Conservation (phyloP, 2,329 filamentous ascomycete genomes). For the Colletotrichum salicis region DNA sequence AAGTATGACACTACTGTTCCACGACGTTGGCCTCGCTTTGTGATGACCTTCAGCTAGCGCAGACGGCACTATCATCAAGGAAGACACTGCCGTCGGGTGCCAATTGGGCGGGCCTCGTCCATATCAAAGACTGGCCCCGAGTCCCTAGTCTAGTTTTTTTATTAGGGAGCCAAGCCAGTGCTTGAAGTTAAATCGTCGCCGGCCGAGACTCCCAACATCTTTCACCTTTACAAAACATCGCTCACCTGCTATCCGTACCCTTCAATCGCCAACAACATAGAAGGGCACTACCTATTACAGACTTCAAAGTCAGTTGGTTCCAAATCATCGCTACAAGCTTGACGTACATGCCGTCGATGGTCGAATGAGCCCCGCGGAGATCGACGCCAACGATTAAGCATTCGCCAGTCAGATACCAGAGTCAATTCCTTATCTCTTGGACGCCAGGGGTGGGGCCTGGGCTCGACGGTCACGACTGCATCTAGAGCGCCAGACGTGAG, state of each 20-base stretch:
- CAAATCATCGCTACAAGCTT: background rate
- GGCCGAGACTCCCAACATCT: background rate
- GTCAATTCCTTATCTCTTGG: slow-evolving; percentile 33
- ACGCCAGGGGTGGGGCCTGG: slow-evolving; percentile 34
- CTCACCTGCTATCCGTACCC: background rate
- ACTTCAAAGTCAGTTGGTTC: background rate
- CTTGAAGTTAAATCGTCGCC: slow-evolving; percentile 14
- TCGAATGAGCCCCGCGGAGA: slow-evolving; percentile 19
- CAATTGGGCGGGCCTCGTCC: slow-evolving; percentile 14
- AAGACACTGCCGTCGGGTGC: slow-evolving; percentile 15
- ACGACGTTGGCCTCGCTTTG: background rate
- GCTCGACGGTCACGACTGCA: slow-evolving; percentile 26
- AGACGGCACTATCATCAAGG: slow-evolving; percentile 2
- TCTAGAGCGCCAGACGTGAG: slow-evolving; percentile 27
- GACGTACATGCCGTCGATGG: slow-evolving; percentile 17
- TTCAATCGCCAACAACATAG: background rate
- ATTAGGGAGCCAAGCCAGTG: slow-evolving; percentile 18
- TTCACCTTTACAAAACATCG: background rate
- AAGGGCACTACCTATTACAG: background rate
- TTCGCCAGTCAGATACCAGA: slow-evolving; percentile 28
- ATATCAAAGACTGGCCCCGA: background rate
- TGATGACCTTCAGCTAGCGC: background rate
- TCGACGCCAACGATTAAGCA: slow-evolving; percentile 27
- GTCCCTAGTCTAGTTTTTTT: background rate
- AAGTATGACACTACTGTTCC: background rate